These are phyloP conservation scores for Dictyostelium discoideum DNA, from an alignment of 78 protist species.

Conservation along the genomic window dicty_2.7 NC_007089.4:4521501-4522000, in stretches of 20 bases:
- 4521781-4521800: background rate
- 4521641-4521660: background rate
- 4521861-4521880: constrained; percentile 68
- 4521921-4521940: constrained; percentile 80
- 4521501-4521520: background rate
- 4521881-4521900: constrained; percentile 62
- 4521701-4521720: too few relatives aligned
- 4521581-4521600: background rate
- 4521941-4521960: constrained; percentile 14
- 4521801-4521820: constrained; percentile 25
- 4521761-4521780: too few relatives aligned
- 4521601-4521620: background rate
- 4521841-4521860: constrained; percentile 57
- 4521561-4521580: background rate
- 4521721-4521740: too few relatives aligned
- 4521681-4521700: too few relatives aligned
- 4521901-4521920: constrained; percentile 27
- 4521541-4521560: background rate
- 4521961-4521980: background rate
- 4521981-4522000: background rate
- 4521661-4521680: background rate
- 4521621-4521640: background rate
- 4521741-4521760: too few relatives aligned
- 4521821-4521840: constrained; percentile 18
- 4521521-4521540: background rate